Percentiles rank a stretch among this genome's conserved stretches.
phyloP scores from a whole-genome alignment of 129 eudicot genomes.

The Arctium lappa region DNA sequence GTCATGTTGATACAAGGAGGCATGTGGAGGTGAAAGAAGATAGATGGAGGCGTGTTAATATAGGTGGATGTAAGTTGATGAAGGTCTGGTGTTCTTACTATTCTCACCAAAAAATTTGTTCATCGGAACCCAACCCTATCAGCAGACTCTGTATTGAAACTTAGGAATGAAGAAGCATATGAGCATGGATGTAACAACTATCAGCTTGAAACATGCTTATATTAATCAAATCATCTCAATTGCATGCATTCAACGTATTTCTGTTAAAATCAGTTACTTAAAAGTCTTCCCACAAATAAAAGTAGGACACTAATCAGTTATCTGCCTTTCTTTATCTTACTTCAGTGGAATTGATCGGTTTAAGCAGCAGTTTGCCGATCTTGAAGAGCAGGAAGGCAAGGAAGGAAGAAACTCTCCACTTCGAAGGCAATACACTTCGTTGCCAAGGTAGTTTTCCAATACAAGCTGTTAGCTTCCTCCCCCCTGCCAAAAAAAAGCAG shows the following conservation, averaged over 20 bases:
- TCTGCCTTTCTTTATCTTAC: slow-evolving; percentile 5
- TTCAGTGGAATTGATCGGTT: slow-evolving; percentile 72
- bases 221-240: background rate
- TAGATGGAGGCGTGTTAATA: background rate
- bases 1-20: no score
- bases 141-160: background rate
- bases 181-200: background rate
- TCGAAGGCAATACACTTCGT: slow-evolving; percentile 77
- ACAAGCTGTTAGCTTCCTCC: background rate
- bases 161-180: background rate
- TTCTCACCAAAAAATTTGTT: no score
- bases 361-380: slow-evolving; percentile 78
- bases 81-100: no score
- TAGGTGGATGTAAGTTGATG: no score
- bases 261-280: background rate
- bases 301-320: background rate
- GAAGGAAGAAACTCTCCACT: slow-evolving; percentile 54
- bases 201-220: background rate
- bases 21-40: no score
- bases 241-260: background rate
- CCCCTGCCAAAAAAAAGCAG: background rate
- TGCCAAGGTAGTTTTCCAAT: slow-evolving; percentile 61
- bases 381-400: slow-evolving; percentile 62
- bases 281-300: background rate
- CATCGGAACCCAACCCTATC: no score